Evolutionary conservation across 129 eudicot species (phyloP).

Genomic region (Flaveria brownii): DNA sequence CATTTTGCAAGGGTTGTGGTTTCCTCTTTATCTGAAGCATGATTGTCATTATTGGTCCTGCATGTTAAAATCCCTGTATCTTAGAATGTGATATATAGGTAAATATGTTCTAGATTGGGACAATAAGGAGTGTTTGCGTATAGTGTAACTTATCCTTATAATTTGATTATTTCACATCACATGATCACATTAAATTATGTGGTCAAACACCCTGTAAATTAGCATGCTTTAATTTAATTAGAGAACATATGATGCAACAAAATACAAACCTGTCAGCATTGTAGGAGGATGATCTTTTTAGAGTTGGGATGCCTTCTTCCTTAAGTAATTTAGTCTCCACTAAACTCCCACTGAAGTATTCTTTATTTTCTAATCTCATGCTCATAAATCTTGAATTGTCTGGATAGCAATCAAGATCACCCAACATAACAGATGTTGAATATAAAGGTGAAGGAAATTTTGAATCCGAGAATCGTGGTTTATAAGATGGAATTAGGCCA

Average conservation of each 20-base stretch:
- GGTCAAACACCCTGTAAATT: background rate
- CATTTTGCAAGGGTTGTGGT: conserved; percentile 56
- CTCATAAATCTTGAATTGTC: conserved; percentile 72
- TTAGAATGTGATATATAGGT: conserved; percentile 13
- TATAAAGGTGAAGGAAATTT: conserved; percentile 80
- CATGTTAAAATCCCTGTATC: conserved; percentile 21
- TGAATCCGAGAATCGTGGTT: conserved; percentile 63
- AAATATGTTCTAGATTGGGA: conserved; percentile 7
- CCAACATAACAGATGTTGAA: conserved; percentile 73
- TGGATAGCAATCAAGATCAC: conserved; percentile 72
- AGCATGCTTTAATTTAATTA: conserved; percentile 5
- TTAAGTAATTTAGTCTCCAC: conserved; percentile 58
- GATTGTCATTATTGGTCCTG: conserved; percentile 57
- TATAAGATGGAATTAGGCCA: conserved; percentile 76
- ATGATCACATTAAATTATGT: background rate
- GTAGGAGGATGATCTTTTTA: conserved; percentile 79
- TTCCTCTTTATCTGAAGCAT: conserved; percentile 50
- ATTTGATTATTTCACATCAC: background rate
- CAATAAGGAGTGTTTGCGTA: background rate
- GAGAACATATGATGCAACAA: background rate
- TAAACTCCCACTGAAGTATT: conserved; percentile 91
- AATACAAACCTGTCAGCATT: conserved; percentile 73
- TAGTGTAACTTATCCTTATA: background rate
- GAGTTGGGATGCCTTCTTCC: conserved; percentile 52
- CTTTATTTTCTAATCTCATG: conserved; percentile 74